These are phyloP conservation scores for Akanthomyces lecanii DNA, from an alignment of 2,329 filamentous ascomycete species.

Conservation along the genomic window DNA sequence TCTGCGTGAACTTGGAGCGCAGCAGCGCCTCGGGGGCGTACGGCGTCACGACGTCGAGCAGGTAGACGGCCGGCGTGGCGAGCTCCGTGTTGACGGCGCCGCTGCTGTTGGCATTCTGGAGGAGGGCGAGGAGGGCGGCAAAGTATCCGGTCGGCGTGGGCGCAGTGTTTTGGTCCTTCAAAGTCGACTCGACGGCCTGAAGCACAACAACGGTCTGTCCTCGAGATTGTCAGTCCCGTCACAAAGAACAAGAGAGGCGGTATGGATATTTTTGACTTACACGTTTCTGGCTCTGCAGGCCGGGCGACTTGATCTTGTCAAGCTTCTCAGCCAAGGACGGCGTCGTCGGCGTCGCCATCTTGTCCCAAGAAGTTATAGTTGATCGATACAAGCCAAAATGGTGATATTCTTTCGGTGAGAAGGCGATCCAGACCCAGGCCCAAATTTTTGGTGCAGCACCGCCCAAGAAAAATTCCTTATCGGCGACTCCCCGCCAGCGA, in stretches of 20 bases:
- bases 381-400: neutral
- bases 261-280: conserved; percentile 44
- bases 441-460: conserved; percentile 18
- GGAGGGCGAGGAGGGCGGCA: conserved; percentile 83
- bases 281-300: conserved; percentile 92
- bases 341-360: conserved; percentile 48
- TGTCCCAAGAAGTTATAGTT: conserved; percentile 23
- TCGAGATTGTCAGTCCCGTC: conserved; percentile 15
- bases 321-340: conserved; percentile 77
- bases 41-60: conserved; percentile 87
- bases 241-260: neutral
- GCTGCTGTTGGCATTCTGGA: conserved; percentile 68
- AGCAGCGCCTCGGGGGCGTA: conserved; percentile 82
- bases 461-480: conserved; percentile 24
- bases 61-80: conserved; percentile 83
- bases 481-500: conserved; percentile 20
- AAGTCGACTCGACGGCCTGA: conserved; percentile 85
- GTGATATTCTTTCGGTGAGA: conserved; percentile 4
- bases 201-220: conserved; percentile 63
- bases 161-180: conserved; percentile 80
- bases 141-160: conserved; percentile 89
- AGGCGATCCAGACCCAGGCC: neutral
- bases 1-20: conserved; percentile 91
- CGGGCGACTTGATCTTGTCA: conserved; percentile 94
- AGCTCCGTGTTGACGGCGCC: conserved; percentile 76